Evolutionary conservation across 1,284 basidiomycete species (phyloP).

Genomic region (Spongispora temasekensis): DNA sequence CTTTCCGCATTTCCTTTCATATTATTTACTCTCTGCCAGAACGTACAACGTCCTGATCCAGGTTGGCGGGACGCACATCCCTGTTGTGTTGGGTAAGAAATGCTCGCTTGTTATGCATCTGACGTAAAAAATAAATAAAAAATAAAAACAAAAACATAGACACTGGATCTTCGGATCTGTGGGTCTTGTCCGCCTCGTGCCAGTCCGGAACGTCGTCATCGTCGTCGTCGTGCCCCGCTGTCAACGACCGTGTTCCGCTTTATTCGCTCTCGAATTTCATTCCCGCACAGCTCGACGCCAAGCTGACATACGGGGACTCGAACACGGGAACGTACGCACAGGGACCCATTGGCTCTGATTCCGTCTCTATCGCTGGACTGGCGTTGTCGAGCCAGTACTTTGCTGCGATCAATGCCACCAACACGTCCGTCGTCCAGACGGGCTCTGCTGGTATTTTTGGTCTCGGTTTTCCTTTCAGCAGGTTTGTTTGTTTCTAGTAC

Average conservation of each 20-base stretch:
- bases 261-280: slow-evolving; percentile 44
- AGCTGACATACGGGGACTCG: slow-evolving; percentile 57
- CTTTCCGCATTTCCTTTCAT: slow-evolving; percentile 1
- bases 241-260: slow-evolving; percentile 31
- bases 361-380: slow-evolving; percentile 46
- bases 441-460: slow-evolving; percentile 55
- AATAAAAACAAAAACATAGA: too few relatives aligned
- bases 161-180: slow-evolving; percentile 59
- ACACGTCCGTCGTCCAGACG: slow-evolving; percentile 47
- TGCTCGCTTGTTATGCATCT: slow-evolving; percentile 1
- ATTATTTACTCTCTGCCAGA: slow-evolving; percentile 28
- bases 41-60: slow-evolving; percentile 49
- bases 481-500: slow-evolving; percentile 40
- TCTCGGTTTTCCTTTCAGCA: slow-evolving; percentile 58
- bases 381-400: slow-evolving; percentile 47
- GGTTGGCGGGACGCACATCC: slow-evolving; percentile 42
- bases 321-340: slow-evolving; percentile 52
- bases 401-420: slow-evolving; percentile 55
- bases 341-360: slow-evolving; percentile 51
- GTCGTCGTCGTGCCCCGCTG: too few relatives aligned
- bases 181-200: slow-evolving; percentile 55
- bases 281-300: slow-evolving; percentile 40
- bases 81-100: slow-evolving; percentile 47
- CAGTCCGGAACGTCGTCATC: slow-evolving; percentile 29
- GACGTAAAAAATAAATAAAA: too few relatives aligned